Evolutionary conservation across 73 alveolate genomes (phyloP), one percentile per base, ranked within the genome.

Genomic region (Paramecium tetraurelia): DNA sequence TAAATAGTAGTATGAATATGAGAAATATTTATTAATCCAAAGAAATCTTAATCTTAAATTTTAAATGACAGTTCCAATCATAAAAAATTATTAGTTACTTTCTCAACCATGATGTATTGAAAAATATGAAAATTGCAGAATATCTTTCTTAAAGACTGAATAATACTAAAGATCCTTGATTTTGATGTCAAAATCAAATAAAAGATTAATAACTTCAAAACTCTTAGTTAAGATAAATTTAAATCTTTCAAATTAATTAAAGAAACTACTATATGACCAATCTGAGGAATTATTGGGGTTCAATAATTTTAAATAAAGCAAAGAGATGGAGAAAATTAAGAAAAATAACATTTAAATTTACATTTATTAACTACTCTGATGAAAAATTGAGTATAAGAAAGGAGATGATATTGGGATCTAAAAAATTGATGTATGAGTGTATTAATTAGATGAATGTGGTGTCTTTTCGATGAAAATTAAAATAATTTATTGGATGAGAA

Each of bases 401-500:
- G 8, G 35, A 72, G 38, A 35, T 14, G n/a, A 1, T 1, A 72
- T 1, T 72, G 38, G 40, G 86, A 72, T 36, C 18, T 27, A 35
- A 36, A 72, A 36, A 35, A 41, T 36, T 35, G 86, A 72, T 14
- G 86, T 36, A 36, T 18, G 35, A 72, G 86, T 35, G 12, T 35
- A 72, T 35, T 12, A 72, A 72, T 72, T 72, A 35, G 86, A 72
- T 72, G 86, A 72, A 72, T 63, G 35, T 63, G 86, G 7, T 72
- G 5, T 72, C 24, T 72, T 29, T 35, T 72, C 68, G 68, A 72
- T 72, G 86, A 72, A 24, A 72, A 72, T 36, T 59, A 68, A 72
- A 35, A 72, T 72, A 35, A 72, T 72, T 72, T 72, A 72, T 72
- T 72, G 40, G 68, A 72, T 72, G 86, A 72, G 18, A 72, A 38